Conservation (phyloP, 2,329 filamentous ascomycete species). For the Scytalidium sp. region DNA sequence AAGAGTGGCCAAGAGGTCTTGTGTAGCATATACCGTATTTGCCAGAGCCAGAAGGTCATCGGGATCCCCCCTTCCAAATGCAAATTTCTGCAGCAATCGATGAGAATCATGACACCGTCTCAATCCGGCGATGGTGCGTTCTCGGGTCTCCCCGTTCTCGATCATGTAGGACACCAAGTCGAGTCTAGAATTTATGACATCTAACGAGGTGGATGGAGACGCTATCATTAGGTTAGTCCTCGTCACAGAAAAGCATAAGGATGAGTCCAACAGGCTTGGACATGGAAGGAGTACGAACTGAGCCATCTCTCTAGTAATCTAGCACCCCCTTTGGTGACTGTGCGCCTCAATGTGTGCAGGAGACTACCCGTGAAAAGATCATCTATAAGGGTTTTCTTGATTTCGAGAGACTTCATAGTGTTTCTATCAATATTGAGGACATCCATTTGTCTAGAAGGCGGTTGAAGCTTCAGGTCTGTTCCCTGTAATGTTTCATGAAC, state of each 20-base stretch:
- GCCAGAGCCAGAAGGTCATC: constrained; percentile 86
- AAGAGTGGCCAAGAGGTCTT: constrained; percentile 57
- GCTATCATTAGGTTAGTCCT: constrained; percentile 35
- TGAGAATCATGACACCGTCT: constrained; percentile 80
- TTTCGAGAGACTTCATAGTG: constrained; percentile 84
- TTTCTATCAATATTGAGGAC: constrained; percentile 92
- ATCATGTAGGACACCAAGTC: constrained; percentile 79
- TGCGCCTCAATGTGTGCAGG: constrained; percentile 83
- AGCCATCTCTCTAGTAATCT: constrained; percentile 81
- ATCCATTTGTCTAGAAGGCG: constrained; percentile 74
- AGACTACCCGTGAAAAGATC: constrained; percentile 77
- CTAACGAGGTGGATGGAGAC: constrained; percentile 82
- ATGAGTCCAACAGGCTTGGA: constrained; percentile 24
- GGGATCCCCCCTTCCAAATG: constrained; percentile 84
- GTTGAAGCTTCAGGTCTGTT: constrained; percentile 75
- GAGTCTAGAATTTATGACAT: constrained; percentile 73
- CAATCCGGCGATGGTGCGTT: constrained; percentile 66
- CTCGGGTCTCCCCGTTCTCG: constrained; percentile 62
- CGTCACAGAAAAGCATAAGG: constrained; percentile 11
- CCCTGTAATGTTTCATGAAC: constrained; percentile 76
- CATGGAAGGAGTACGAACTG: no score
- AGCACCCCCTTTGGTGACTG: constrained; percentile 87
- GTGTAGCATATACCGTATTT: constrained; percentile 73
- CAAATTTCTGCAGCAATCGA: constrained; percentile 90
- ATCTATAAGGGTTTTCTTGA: constrained; percentile 82